Percentiles rank a stretch among this genome's conserved stretches.
Evolutionary conservation across 257 asterid genomes (phyloP).

Genomic region (Sherardia arvensis): DNA sequence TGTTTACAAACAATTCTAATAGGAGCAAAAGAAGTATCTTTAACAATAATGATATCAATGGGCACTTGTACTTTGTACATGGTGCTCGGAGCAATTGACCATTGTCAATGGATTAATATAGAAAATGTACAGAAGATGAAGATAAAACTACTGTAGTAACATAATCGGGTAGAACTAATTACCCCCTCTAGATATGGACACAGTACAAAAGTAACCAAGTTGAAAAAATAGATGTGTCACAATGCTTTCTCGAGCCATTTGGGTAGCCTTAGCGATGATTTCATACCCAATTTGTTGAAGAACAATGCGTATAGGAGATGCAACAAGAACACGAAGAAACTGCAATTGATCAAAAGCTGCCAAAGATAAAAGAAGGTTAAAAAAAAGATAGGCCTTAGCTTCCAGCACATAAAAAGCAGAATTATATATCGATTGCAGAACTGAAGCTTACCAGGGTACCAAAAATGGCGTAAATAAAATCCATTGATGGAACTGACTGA

Average conservation of each 20-base stretch:
- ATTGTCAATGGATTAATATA: not conserved
- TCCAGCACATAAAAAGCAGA: not conserved
- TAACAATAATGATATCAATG: not conserved
- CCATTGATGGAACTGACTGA: slow-evolving; percentile 72
- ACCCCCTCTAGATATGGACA: not conserved
- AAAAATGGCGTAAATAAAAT: slow-evolving; percentile 53
- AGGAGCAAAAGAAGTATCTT: not conserved
- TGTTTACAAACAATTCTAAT: not conserved
- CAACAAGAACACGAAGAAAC: slow-evolving; percentile 59
- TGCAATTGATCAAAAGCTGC: slow-evolving; percentile 85
- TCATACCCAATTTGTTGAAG: slow-evolving; percentile 72
- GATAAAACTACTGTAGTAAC: not conserved
- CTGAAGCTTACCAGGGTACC: slow-evolving; percentile 59
- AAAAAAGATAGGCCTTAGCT: slow-evolving; percentile 1
- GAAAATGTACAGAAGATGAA: not conserved
- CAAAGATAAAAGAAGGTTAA: slow-evolving; percentile 6
- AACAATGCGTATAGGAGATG: slow-evolving; percentile 83
- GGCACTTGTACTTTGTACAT: not conserved
- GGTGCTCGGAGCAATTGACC: not conserved
- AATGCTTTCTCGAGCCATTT: slow-evolving; percentile 73
- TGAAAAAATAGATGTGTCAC: slow-evolving; percentile 1
- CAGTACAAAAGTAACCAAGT: not conserved
- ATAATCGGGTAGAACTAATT: not conserved
- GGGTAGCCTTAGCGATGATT: slow-evolving; percentile 60
- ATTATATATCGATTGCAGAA: not conserved